Conservation (phyloP, 108 stramenopile genomes). For the Fragilaria radians region DNA sequence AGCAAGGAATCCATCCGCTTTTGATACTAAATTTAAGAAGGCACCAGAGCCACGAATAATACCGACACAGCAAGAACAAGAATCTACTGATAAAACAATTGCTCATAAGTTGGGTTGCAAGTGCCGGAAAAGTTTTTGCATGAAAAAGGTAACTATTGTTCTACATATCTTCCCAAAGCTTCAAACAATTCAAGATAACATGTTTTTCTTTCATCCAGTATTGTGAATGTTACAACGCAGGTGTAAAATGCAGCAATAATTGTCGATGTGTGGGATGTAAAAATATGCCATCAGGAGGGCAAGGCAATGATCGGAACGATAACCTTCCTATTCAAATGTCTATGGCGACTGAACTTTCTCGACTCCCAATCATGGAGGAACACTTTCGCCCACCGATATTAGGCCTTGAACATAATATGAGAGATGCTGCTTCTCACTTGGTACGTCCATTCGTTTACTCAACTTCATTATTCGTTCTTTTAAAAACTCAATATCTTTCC, state of each 20-base stretch:
- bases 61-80: too few species aligned
- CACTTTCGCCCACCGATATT: background rate
- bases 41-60: background rate
- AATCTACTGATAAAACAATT: constrained; percentile 11
- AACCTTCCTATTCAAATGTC: background rate
- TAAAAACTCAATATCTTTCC: too few species aligned
- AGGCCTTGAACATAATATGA: constrained; percentile 36
- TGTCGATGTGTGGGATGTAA: constrained; percentile 94
- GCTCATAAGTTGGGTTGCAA: constrained; percentile 93
- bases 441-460: constrained; percentile 16
- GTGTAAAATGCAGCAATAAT: constrained; percentile 72
- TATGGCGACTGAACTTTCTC: background rate
- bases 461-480: background rate
- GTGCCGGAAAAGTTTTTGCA: constrained; percentile 87
- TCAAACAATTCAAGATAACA: too few species aligned
- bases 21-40: constrained; percentile 83
- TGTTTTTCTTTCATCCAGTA: too few species aligned
- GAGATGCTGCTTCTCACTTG: constrained; percentile 78
- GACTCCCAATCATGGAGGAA: background rate
- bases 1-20: constrained; percentile 80
- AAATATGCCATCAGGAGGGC: constrained; percentile 47
- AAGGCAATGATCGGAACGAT: background rate
- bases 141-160: constrained; percentile 80
- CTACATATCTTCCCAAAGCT: too few species aligned
- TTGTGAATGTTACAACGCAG: constrained; percentile 92